phyloP scores from a whole-genome alignment of 2,329 filamentous ascomycete species.

The Penicillium sp. region DNA sequence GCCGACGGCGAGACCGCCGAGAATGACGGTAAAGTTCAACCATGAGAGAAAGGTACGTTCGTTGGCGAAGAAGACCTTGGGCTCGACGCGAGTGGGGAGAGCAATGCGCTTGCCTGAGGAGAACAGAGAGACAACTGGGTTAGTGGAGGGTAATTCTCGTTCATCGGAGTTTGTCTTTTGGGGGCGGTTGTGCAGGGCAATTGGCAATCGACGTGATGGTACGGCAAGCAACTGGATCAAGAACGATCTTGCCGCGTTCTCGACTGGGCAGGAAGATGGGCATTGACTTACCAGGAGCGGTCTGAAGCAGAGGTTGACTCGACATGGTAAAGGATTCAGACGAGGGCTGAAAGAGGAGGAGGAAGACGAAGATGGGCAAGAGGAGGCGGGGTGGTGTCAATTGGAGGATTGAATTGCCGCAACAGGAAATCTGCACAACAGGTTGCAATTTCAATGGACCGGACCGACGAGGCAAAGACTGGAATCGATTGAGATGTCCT shows the following conservation, averaged over 20 bases:
- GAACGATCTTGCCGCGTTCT: no score
- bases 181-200: neutral
- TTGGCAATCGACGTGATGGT: neutral
- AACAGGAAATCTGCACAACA: no score
- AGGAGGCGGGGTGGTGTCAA: no score
- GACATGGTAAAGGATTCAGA: conserved; percentile 61
- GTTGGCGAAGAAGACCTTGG: conserved; percentile 99
- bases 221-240: no score
- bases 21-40: conserved; percentile 99
- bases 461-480: no score
- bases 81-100: conserved; percentile 93
- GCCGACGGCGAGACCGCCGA: conserved; percentile 90
- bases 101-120: conserved; percentile 88
- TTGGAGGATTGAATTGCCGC: no score
- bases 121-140: conserved; percentile 5
- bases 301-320: conserved; percentile 90
- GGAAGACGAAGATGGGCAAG: neutral
- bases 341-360: neutral
- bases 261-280: neutral
- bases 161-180: no score
- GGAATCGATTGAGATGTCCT: no score
- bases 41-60: conserved; percentile 98
- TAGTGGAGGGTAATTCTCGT: neutral
- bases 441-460: no score
- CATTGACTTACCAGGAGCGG: conserved; percentile 66